phyloP scores from a whole-genome alignment of 169 alveolate genomes.

The Eimeria falciformis region DNA sequence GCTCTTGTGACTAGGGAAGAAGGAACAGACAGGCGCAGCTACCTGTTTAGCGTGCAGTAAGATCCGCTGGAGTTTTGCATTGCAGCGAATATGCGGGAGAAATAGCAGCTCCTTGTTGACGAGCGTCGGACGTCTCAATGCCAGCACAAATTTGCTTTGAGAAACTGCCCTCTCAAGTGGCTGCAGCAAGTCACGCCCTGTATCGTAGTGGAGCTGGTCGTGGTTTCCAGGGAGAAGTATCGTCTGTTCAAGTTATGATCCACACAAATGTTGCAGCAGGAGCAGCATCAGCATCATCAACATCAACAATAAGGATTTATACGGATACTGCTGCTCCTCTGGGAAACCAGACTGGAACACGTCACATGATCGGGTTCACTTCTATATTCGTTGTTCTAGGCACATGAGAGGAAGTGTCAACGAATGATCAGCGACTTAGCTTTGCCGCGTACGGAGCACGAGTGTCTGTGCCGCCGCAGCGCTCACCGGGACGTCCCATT shows the following conservation, averaged over 20 bases:
- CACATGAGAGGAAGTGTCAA: no score
- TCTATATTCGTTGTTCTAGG: no score
- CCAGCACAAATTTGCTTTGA: conserved; percentile 50
- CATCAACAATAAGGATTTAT: no score
- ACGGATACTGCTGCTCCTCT: no score
- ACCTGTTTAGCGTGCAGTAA: conserved; percentile 59
- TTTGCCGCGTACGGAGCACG: no score
- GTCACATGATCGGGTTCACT: no score
- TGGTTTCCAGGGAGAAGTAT: conserved; percentile 61
- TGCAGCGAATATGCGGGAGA: conserved; percentile 61
- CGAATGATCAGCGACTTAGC: no score
- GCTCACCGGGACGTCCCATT: conserved; percentile 71
- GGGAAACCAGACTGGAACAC: no score
- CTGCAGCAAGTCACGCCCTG: conserved; percentile 61
- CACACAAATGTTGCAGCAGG: neutral
- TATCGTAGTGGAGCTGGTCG: conserved; percentile 52
- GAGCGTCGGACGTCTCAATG: conserved; percentile 67
- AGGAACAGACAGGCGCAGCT: no score
- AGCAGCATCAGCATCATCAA: no score
- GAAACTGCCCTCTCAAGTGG: conserved; percentile 58
- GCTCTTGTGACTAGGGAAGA: no score
- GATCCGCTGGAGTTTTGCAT: conserved; percentile 40
- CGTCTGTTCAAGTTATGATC: neutral
- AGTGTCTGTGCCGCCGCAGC: neutral
- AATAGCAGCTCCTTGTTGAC: conserved; percentile 56